Base-by-base conservation (phyloP, 2,329 filamentous ascomycete species). In the Arthroderma uncinatum region DNA sequence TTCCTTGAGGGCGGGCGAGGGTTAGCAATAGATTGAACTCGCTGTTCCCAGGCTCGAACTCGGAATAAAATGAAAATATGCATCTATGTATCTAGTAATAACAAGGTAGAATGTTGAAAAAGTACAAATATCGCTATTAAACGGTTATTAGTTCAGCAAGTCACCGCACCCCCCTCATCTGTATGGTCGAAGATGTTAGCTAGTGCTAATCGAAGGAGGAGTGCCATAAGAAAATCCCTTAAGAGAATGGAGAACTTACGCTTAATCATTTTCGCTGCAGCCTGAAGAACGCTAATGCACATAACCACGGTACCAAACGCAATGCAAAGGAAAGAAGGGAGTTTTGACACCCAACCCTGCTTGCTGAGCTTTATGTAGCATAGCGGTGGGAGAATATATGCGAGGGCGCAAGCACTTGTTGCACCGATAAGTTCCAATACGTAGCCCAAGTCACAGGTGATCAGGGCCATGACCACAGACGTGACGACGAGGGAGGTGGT, bases 361-460 rank as follows among this genome's bases (percentile, higher is more conserved):
- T 84, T 90, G 63, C 88, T 92, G 59, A 98, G 77, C 74, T 94
- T 95, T 67, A 98, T 87, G 71, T 93, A 98, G 73, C 93, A 98
- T 57, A 97, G 75, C 25, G 93, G 93, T 60, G 93, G 93, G 59
- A 98, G 75, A 53, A 98, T 95, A 69, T 97, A 98, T 0, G 93
- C 93, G 70, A 98, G 79, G 5, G 89, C 90, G 64, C 91, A 93
- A 2, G 93, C 93, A 68, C 88, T 94, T 36, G 93, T 98, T 5
- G 93, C 90, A 60, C 93, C 93, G 58, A 98, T 93, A 16, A 98
- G 78, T 75, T 98, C 93, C 67, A 98, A 96, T 1, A 98, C 92
- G 47, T 88, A 82, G 55, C 93, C 93, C 2, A 98, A 78, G 69
- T 98, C 93, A 73, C 93, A 97, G 0, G 91, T 97, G 60, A 95